A percentile compares a stretch with the other conserved stretches of the same genome.
Evolutionary conservation across 1,284 basidiomycete genomes (phyloP).

Genomic region (Apiotrichum laibachii): DNA sequence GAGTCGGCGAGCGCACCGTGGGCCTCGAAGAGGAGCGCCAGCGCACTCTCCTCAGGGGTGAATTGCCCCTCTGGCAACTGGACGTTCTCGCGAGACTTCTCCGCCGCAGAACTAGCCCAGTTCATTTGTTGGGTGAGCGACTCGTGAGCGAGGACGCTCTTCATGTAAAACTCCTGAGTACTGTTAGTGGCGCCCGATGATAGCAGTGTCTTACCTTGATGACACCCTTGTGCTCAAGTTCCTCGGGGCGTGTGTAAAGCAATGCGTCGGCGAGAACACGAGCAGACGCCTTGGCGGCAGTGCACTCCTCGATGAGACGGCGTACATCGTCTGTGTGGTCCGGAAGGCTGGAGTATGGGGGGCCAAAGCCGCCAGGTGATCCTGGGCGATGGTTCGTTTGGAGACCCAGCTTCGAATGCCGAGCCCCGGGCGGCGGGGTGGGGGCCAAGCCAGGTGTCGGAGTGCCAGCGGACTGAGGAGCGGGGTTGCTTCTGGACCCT

Average conservation of each 20-base stretch:
- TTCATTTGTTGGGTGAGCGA: conserved; percentile 51
- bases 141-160: conserved; percentile 48
- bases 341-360: conserved; percentile 34
- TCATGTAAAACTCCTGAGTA: conserved; percentile 48
- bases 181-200: neutral
- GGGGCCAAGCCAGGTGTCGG: neutral
- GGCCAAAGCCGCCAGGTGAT: conserved; percentile 18
- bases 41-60: conserved; percentile 33
- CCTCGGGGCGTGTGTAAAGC: conserved; percentile 37
- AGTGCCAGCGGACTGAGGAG: neutral
- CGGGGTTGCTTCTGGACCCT: neutral
- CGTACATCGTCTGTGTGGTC: conserved; percentile 42
- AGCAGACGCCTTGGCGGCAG: conserved; percentile 39
- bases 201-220: conserved; percentile 33
- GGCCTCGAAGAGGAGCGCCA: conserved; percentile 44
- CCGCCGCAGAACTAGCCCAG: conserved; percentile 53
- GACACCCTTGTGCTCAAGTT: conserved; percentile 35
- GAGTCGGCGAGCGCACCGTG: conserved; percentile 39
- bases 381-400: neutral
- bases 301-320: conserved; percentile 41
- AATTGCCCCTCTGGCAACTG: conserved; percentile 14
- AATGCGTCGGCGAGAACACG: conserved; percentile 41
- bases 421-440: too few relatives aligned
- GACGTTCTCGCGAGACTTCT: conserved; percentile 27
- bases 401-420: neutral